Base-by-base conservation (phyloP, 192 early-diverging fungal species). In the Gamsiella multidivaricata region DNA sequence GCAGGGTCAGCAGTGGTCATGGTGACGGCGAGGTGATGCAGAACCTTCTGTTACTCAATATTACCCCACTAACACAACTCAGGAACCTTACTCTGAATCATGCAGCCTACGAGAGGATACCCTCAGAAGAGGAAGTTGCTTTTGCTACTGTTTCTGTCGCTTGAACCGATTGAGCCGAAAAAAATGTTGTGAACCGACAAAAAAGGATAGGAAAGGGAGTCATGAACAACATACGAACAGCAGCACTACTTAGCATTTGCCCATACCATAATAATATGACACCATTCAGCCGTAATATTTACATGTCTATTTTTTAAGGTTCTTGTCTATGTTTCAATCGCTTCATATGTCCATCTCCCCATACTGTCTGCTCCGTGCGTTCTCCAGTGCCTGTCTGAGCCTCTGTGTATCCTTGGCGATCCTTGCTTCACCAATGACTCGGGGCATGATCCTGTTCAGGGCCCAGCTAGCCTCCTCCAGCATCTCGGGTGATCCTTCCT, bases 391-490 rank as follows among this genome's bases (percentile, higher is more conserved):
- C 55, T 78, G 74, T 34, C 66, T 29, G 26, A 78, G 31, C 41
- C 74, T 29, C 28, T 64, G 65, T 3, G 59, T 36, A 25, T 78
- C 74, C 47, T 57, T 63, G 59, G 66, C 26, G 47, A 64, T 63
- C 17, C 25, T 68, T 8, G 29, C 47, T 20, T 57, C 14, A 10
- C 60, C 66, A 59, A 78, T 78, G 18, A 78, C 74, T 9, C 74
- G 34, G 0, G 74, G 74, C 60, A 69, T 45, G 26, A 78, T 53
- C 43, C 18, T 57, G 25, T 64, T 59, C 45, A 78, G 18, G 1
- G 65, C 74, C 74, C 74, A 78, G 2, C 64, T 47, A 3, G 74
- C 74, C 58, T 78, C 74, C 18, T 60, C 54, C 15, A 78, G 5
- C 66, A 69, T 58, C 31, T 67, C 66, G 1, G 54, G 43, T 5